Conservation (phyloP, 768 basidiomycete species). For the Phaeotremella fagi region DNA sequence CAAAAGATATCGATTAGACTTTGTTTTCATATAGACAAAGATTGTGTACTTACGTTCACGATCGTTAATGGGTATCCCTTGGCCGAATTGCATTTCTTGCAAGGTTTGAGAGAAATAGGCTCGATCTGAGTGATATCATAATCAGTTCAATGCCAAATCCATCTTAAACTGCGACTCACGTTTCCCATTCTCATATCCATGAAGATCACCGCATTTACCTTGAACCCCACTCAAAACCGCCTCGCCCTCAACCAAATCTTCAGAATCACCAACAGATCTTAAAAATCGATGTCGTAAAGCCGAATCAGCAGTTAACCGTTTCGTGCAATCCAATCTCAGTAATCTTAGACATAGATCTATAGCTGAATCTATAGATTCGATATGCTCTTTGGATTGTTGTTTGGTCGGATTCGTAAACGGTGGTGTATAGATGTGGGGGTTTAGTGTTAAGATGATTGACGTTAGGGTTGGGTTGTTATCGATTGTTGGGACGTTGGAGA, state of each 20-base stretch:
- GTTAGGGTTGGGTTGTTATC: conserved; percentile 65
- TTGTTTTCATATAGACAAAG: background rate
- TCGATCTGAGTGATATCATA: conserved; percentile 14
- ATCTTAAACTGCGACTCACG: conserved; percentile 18
- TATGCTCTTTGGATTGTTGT: conserved; percentile 52
- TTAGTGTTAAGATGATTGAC: conserved; percentile 69
- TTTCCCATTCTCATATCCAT: conserved; percentile 15
- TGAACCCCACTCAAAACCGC: conserved; percentile 12
- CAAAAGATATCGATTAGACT: background rate
- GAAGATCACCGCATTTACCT: conserved; percentile 31
- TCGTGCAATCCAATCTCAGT: conserved; percentile 71
- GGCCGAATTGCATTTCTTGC: conserved; percentile 31
- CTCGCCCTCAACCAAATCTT: conserved; percentile 13
- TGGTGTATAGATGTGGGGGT: conserved; percentile 57
- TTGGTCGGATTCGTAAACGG: conserved; percentile 55
- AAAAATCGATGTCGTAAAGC: conserved; percentile 80
- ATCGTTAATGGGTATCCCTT: conserved; percentile 23
- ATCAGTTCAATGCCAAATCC: conserved; percentile 3
- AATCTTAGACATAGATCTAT: conserved; percentile 70
- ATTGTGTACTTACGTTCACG: conserved; percentile 16
- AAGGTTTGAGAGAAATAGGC: conserved; percentile 19
- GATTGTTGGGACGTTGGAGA: conserved; percentile 82
- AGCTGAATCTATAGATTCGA: conserved; percentile 59
- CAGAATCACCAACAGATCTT: conserved; percentile 48
- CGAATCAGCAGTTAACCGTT: conserved; percentile 67